These are phyloP conservation scores for Sarocladiaceae sp. DNA, from an alignment of 2,329 filamentous ascomycete genomes.

Conservation along the genomic window DNA sequence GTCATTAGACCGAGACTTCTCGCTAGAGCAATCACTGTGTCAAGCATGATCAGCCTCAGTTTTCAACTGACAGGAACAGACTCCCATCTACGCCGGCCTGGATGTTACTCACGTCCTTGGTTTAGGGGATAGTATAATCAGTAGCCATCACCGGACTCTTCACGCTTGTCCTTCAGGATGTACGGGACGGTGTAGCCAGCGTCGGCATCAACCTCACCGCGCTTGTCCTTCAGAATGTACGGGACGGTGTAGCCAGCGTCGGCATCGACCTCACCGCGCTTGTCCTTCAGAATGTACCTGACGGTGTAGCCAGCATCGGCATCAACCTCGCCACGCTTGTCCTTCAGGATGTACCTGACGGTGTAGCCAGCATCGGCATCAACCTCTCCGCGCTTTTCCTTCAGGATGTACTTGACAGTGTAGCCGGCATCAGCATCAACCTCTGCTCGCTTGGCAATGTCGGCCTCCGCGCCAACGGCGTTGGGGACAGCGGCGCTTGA, in stretches of 20 bases:
- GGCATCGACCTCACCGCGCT: neutral
- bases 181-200: neutral
- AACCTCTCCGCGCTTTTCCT: neutral
- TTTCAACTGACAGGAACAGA: neutral
- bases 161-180: neutral
- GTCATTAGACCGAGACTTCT: neutral
- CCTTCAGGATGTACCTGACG: neutral
- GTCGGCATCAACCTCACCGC: neutral
- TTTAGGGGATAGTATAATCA: neutral
- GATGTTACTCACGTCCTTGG: neutral
- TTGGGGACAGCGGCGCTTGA: neutral
- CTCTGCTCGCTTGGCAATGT: neutral
- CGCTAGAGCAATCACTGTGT: neutral
- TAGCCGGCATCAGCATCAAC: neutral
- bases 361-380: neutral
- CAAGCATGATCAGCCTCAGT: neutral
- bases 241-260: neutral
- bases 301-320: neutral
- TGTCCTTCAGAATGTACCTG: neutral
- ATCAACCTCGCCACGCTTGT: neutral
- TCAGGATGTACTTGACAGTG: neutral
- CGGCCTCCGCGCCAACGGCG: neutral
- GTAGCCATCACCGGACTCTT: neutral
- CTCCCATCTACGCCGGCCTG: neutral
- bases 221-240: neutral